A percentile compares a stretch with the other conserved stretches of the same genome.
Conservation (phyloP, 352 stramenopile genomes). For the Phytopythium boreale region DNA sequence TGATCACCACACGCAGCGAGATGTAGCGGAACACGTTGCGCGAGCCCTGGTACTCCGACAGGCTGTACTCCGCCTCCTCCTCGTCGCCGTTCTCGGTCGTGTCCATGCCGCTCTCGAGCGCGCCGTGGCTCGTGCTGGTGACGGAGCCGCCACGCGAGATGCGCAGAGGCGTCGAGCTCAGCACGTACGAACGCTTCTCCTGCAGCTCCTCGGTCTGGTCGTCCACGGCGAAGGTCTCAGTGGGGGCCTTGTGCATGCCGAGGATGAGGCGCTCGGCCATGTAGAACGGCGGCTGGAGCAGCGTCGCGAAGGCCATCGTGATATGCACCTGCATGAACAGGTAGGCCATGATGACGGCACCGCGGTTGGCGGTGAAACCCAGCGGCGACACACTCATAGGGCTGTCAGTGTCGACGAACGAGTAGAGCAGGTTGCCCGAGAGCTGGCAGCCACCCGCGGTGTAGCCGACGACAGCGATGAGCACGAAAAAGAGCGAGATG, state of each 20-base stretch:
- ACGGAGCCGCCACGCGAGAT: conserved; percentile 14
- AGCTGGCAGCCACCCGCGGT: conserved; percentile 49
- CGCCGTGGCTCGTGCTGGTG: conserved; percentile 8
- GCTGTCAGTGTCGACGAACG: conserved; percentile 32
- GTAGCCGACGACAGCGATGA: conserved; percentile 35
- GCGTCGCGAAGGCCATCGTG: conserved; percentile 43
- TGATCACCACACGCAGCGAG: conserved; percentile 35
- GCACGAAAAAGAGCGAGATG: conserved; percentile 46
- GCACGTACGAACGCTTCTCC: conserved; percentile 25
- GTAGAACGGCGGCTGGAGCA: conserved; percentile 54
- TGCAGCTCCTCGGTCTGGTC: conserved; percentile 26
- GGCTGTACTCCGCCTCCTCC: conserved; percentile 21
- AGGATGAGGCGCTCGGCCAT: conserved; percentile 56
- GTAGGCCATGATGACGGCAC: conserved; percentile 47
- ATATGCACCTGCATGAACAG: conserved; percentile 56
- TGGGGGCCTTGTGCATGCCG: conserved; percentile 49
- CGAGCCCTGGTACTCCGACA: conserved; percentile 36
- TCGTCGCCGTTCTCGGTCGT: conserved; percentile 30
- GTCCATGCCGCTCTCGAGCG: conserved; percentile 17
- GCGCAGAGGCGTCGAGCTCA: conserved; percentile 25
- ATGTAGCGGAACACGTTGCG: conserved; percentile 42
- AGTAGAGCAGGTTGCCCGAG: conserved; percentile 54
- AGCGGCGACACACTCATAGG: conserved; percentile 28
- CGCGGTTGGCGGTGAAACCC: conserved; percentile 42
- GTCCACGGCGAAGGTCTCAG: conserved; percentile 15